Conservation (phyloP, 805 yeast genomes). For the Saccharomycopsis javanensis region DNA sequence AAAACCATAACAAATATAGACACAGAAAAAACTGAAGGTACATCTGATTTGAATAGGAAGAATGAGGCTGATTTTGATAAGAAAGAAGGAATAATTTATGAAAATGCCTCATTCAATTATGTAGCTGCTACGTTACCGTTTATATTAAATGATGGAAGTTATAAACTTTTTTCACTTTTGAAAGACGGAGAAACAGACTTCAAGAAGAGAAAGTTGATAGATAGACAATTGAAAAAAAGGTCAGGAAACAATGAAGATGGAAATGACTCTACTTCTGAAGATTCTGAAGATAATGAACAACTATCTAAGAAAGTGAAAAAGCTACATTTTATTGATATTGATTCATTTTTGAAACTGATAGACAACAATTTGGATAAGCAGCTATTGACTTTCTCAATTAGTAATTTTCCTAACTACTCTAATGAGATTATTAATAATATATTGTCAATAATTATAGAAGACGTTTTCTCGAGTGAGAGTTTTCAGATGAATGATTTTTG, state of each 20-base stretch:
- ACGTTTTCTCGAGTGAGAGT: not conserved
- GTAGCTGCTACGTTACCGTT: conserved; percentile 13
- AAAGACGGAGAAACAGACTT: conserved; percentile 4
- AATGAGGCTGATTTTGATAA: not conserved
- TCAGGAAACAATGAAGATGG: not conserved
- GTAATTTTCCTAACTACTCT: conserved; percentile 12
- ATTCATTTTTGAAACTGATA: not conserved
- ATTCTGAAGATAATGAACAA: not conserved
- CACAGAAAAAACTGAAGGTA: not conserved
- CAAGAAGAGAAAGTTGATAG: conserved; percentile 8
- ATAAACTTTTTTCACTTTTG: conserved; percentile 1
- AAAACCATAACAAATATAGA: not conserved
- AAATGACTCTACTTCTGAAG: not conserved
- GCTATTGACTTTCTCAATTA: conserved; percentile 8
- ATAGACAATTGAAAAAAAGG: not conserved
- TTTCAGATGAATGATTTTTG: not conserved
- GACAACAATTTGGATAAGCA: conserved; percentile 7
- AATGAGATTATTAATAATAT: not conserved
- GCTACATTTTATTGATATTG: conserved; percentile 4
- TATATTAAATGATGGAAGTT: conserved; percentile 1
- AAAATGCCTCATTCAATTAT: not conserved
- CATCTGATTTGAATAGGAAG: not conserved
- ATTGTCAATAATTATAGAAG: not conserved
- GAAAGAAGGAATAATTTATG: not conserved
- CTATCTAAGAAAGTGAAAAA: not conserved